Evolutionary conservation across 441 rosid genomes (phyloP), one percentile per base, ranked within the genome.

Genomic region (Eutrema salsugineum): DNA sequence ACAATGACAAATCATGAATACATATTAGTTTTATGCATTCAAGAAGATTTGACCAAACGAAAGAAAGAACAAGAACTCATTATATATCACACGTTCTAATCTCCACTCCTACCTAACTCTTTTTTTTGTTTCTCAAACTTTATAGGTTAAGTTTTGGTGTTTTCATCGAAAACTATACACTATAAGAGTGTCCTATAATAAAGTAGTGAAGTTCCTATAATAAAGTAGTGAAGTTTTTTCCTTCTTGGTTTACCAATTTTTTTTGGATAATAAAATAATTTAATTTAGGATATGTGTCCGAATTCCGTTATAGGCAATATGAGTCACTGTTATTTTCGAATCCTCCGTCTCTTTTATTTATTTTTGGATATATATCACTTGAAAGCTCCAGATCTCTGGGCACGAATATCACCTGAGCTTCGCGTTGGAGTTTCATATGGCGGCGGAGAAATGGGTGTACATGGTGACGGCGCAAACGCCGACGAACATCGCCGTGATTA

Each of bases 401-500:
- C 24, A 32, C 32, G 16, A 33, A 43, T 39, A 49, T 27, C 46
- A 30, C 20, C 22, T n/a, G 48, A 47, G 55, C 60, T 55, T 39
- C 12, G 49, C 33, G 10, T 27, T 19, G 44, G 9, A 6, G 10
- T 7, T 48, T 39, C n/a, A 5, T 49, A 83, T 83, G 88, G 86
- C 78, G 81, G 67, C 78, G 64, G 80, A 80, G 50, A 71, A 77
- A 64, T 94, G 99, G 99, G 84, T 90, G 11, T 73, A 81, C 58
- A 85, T 79, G 90, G 85, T 83, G 68, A 94, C 99, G 48, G 99
- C 96, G 4, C 93, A 86, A 64, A 86, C 98, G 15, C 99, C 98
- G 40, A 92, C 99, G 5, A 94, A 90, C 76, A 94, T 92, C 16
- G 96, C 98, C 1, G 99, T 94, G 75, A 92, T 94, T 9, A 92